These are phyloP conservation scores for Acacia confusa DNA, from an alignment of 306 rosid species.

Conservation along the genomic window DNA sequence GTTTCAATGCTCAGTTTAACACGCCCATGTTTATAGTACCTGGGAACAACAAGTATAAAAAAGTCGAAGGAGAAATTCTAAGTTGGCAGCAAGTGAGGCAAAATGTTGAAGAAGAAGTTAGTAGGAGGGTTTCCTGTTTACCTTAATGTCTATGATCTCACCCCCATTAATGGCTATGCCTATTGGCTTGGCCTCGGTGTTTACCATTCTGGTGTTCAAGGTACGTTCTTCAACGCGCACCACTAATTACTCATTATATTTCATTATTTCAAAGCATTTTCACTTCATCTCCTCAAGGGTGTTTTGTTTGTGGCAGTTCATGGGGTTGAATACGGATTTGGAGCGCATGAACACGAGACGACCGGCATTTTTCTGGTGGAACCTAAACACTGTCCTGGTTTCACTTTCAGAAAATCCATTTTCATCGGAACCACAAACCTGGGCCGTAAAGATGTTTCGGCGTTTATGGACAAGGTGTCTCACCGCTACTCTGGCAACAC, in stretches of 20 bases:
- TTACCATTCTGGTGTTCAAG: slow-evolving; percentile 96
- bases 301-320: slow-evolving; percentile 54
- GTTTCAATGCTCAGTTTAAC: not conserved
- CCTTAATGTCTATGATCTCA: slow-evolving; percentile 88
- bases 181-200: slow-evolving; percentile 97
- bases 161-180: slow-evolving; percentile 90
- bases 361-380: slow-evolving; percentile 92
- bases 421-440: slow-evolving; percentile 75
- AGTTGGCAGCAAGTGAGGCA: slow-evolving; percentile 29
- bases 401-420: slow-evolving; percentile 81
- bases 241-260: not conserved
- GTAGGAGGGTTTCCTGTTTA: slow-evolving; percentile 77
- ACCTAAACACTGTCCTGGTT: slow-evolving; percentile 84
- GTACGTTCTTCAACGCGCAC: slow-evolving; percentile 25
- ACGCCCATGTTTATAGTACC: not conserved
- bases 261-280: not conserved
- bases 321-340: slow-evolving; percentile 87
- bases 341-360: slow-evolving; percentile 78
- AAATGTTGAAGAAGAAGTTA: slow-evolving; percentile 56
- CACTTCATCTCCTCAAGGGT: not conserved
- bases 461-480: slow-evolving; percentile 77
- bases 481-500: slow-evolving; percentile 68
- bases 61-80: not conserved
- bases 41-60: not conserved
- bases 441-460: slow-evolving; percentile 57